Conservation (phyloP, 306 rosid species). For the Pachyrhizus erosus region DNA sequence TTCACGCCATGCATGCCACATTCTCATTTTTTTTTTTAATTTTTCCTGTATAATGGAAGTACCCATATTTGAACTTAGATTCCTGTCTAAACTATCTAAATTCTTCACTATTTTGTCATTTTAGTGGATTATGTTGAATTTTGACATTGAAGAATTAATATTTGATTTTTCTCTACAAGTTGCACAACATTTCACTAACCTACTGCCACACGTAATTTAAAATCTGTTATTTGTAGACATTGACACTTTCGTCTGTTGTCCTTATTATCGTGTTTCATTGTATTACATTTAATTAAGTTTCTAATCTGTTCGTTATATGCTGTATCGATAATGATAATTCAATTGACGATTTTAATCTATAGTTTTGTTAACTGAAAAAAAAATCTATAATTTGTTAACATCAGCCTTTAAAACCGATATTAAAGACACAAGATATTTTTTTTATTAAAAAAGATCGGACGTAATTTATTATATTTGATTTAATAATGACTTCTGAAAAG, state of each 20-base stretch:
- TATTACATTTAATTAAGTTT: background rate
- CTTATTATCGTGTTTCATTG: background rate
- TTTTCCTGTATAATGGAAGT: no score
- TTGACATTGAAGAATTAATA: background rate
- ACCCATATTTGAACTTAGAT: constrained; percentile 26
- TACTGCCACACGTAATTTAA: constrained; percentile 32
- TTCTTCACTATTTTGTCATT: no score
- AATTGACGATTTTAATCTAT: background rate
- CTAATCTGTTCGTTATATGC: background rate
- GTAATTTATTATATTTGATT: background rate
- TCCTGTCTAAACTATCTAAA: background rate
- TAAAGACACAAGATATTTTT: background rate
- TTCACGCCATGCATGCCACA: constrained; percentile 29
- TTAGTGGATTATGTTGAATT: no score
- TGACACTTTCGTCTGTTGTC: constrained; percentile 19
- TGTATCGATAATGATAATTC: background rate
- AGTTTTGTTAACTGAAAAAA: background rate
- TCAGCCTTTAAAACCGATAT: background rate
- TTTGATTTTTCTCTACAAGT: constrained; percentile 3
- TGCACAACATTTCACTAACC: constrained; percentile 42
- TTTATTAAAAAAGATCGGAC: background rate
- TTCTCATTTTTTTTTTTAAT: no score
- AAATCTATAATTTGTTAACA: background rate
- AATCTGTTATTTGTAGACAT: background rate
- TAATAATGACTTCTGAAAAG: background rate